Conservation (phyloP, 495 filamentous ascomycete genomes). For the Neurospora sublineolata region DNA sequence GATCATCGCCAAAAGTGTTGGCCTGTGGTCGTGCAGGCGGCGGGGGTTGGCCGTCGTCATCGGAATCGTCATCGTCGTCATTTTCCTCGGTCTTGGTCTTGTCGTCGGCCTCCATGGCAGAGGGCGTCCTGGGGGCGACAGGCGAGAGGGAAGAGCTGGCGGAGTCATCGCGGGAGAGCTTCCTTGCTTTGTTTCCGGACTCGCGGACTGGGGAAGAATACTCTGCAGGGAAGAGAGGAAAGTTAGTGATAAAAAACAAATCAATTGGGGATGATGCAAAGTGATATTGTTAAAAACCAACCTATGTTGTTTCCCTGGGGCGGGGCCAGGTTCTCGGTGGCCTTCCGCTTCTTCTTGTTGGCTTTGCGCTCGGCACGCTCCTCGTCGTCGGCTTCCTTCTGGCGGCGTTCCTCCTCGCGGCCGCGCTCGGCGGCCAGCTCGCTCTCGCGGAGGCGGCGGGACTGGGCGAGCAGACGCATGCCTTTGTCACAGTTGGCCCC, state of each 20-base stretch:
- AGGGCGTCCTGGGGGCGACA: slow-evolving; percentile 36
- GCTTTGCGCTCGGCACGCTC: slow-evolving; percentile 37
- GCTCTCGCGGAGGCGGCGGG: slow-evolving; percentile 46
- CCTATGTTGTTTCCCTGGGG: slow-evolving; percentile 51
- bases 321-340: slow-evolving; percentile 43
- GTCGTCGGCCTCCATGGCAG: slow-evolving; percentile 39
- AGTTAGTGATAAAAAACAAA: neutral
- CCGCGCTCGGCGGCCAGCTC: slow-evolving; percentile 34
- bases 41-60: slow-evolving; percentile 69
- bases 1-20: slow-evolving; percentile 82
- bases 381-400: slow-evolving; percentile 29
- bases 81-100: slow-evolving; percentile 37
- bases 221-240: slow-evolving; percentile 14
- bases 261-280: neutral
- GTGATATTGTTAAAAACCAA: no score
- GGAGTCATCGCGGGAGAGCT: slow-evolving; percentile 40
- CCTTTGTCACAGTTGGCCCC: slow-evolving; percentile 55
- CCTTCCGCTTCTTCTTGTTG: slow-evolving; percentile 49
- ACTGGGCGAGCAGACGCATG: slow-evolving; percentile 57
- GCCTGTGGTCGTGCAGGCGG: slow-evolving; percentile 60
- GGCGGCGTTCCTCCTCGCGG: slow-evolving; percentile 27
- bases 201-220: slow-evolving; percentile 37
- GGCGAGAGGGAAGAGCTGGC: slow-evolving; percentile 56
- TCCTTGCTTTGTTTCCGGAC: slow-evolving; percentile 31
- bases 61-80: slow-evolving; percentile 44